phyloP scores from a whole-genome alignment of 2,329 filamentous ascomycete species.

The Aspergillus proliferans region DNA sequence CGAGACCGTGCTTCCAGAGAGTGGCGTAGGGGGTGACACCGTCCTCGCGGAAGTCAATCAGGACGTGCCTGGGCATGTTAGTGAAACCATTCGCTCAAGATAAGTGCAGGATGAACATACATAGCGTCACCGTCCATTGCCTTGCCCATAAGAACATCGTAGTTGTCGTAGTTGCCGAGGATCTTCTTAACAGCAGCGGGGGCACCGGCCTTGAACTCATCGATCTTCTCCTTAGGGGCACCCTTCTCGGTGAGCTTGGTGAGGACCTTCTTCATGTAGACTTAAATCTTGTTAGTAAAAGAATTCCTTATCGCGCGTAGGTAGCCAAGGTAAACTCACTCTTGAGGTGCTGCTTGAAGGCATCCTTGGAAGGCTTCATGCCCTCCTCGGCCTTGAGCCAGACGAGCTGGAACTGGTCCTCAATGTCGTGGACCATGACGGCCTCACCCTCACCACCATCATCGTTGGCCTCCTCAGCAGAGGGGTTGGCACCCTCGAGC shows the following conservation, averaged over 20 bases:
- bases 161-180: conserved; percentile 90
- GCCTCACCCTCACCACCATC: conserved; percentile 63
- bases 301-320: not conserved
- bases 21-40: conserved; percentile 83
- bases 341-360: conserved; percentile 78
- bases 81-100: not conserved
- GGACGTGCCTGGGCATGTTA: conserved; percentile 58
- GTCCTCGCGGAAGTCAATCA: conserved; percentile 97
- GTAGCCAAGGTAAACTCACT: conserved; percentile 45
- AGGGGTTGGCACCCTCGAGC: conserved; percentile 80
- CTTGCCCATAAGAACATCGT: conserved; percentile 88
- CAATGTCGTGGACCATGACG: conserved; percentile 78
- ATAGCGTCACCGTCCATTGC: conserved; percentile 91
- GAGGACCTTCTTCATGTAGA: conserved; percentile 90
- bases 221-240: conserved; percentile 60
- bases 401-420: conserved; percentile 85
- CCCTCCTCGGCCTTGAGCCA: conserved; percentile 43
- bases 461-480: conserved; percentile 74
- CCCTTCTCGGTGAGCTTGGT: conserved; percentile 57
- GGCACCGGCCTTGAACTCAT: conserved; percentile 73
- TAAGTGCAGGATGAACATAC: conserved; percentile 50
- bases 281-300: conserved; percentile 37
- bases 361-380: conserved; percentile 65
- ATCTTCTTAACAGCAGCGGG: conserved; percentile 71
- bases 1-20: conserved; percentile 92